Evolutionary conservation across 805 yeast species (phyloP).

Genomic region (Nematodospora valgi): DNA sequence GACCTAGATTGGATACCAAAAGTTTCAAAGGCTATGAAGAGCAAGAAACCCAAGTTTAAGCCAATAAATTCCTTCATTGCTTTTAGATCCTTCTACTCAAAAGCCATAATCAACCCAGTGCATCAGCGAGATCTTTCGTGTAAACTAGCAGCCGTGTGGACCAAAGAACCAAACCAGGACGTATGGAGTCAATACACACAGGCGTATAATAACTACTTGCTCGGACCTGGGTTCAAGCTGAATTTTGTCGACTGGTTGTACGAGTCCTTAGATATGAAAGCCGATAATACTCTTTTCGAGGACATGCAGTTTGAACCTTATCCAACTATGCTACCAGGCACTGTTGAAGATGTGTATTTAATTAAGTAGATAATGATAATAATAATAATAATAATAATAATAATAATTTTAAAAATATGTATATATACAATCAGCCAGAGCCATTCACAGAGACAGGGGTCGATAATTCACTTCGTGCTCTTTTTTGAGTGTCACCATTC

Average conservation of each 20-base stretch:
- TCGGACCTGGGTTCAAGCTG: slow-evolving; percentile 1
- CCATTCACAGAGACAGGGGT: slow-evolving; percentile 2
- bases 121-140: slow-evolving; percentile 23
- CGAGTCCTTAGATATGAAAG: slow-evolving; percentile 9
- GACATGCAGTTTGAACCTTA: not conserved
- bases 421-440: not conserved
- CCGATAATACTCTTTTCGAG: not conserved
- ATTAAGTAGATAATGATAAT: not conserved
- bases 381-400: too few relatives aligned
- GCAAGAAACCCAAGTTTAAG: slow-evolving; percentile 9
- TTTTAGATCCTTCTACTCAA: slow-evolving; percentile 26
- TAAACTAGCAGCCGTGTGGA: slow-evolving; percentile 25
- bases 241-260: slow-evolving; percentile 21
- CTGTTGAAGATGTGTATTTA: slow-evolving; percentile 7
- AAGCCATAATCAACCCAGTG: slow-evolving; percentile 15
- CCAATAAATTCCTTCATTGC: slow-evolving; percentile 29
- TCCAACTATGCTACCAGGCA: slow-evolving; percentile 1
- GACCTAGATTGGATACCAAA: slow-evolving; percentile 1
- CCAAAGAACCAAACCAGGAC: slow-evolving; percentile 17
- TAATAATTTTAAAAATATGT: not conserved
- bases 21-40: slow-evolving; percentile 3
- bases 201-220: slow-evolving; percentile 20
- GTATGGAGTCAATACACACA: slow-evolving; percentile 29
- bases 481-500: slow-evolving; percentile 14
- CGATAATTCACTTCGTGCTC: slow-evolving; percentile 16